phyloP scores from a whole-genome alignment of 192 early-diverging fungal species.

The Podila minutissima region DNA sequence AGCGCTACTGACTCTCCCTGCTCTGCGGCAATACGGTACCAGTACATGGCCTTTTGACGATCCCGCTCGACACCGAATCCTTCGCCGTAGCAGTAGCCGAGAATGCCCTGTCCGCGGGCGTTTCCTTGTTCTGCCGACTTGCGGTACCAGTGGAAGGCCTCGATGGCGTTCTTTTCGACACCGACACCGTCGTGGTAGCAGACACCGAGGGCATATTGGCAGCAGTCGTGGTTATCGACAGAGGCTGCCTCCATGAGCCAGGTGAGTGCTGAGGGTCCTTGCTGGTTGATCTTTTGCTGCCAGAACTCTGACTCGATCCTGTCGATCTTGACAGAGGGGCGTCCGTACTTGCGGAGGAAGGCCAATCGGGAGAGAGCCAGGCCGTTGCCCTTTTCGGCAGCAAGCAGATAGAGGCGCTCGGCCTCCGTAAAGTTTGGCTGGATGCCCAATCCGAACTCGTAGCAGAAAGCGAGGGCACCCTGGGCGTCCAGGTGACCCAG shows the following conservation, averaged over 20 bases:
- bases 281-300: constrained; percentile 68
- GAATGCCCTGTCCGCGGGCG: constrained; percentile 64
- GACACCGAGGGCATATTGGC: constrained; percentile 75
- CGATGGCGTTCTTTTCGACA: constrained; percentile 67
- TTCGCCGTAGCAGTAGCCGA: constrained; percentile 69
- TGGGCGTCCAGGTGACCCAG: constrained; percentile 58
- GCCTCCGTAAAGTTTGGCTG: constrained; percentile 66
- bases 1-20: constrained; percentile 82
- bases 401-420: constrained; percentile 69
- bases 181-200: constrained; percentile 85
- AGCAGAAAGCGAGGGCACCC: constrained; percentile 72
- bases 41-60: constrained; percentile 62
- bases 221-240: constrained; percentile 63
- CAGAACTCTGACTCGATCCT: constrained; percentile 82
- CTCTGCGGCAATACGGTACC: constrained; percentile 70
- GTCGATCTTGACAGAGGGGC: constrained; percentile 81
- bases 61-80: constrained; percentile 67
- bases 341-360: constrained; percentile 84
- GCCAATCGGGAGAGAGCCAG: constrained; percentile 68
- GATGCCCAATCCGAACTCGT: constrained; percentile 75
- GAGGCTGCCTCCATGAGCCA: constrained; percentile 76
- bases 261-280: constrained; percentile 61
- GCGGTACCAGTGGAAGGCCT: constrained; percentile 72
- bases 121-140: constrained; percentile 64
- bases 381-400: constrained; percentile 62